Evolutionary conservation across 2,329 filamentous ascomycete genomes (phyloP), one percentile per base, ranked within the genome.

Genomic region (Cladosporium oxysporum): DNA sequence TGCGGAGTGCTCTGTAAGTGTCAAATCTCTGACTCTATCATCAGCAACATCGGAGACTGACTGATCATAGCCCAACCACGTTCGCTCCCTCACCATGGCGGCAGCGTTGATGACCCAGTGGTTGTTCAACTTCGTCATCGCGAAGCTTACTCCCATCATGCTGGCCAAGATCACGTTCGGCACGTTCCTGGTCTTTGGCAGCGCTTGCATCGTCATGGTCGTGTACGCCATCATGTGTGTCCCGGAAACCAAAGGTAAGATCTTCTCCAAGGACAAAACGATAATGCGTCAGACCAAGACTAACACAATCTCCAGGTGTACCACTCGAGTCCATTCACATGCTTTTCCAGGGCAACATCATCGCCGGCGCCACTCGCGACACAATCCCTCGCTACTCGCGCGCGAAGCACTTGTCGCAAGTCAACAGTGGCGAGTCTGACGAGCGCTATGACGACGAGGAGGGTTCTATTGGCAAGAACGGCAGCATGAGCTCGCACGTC

Each of bases 91-190:
- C 18, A 72, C 79, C 69, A 81, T 81, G 79, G 79, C 79, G 3
- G 76, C 74, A 6, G 77, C 79, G 26, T 70, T 81, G n/a, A 80
- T 81, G 78, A 81, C 79, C 12, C 80, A 82, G 57, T 82, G 80
- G 80, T 73, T 81, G 1, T 77, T 79, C 72, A 78, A 79, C 64
- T 77, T 78, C 55, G 70, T 73, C 18, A 74, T 71, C 55, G 67
- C 76, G 2, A 73, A 74, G 58, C 62, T 76, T 21, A 75, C 79
- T 0, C 79, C 79, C 0, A 74, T 81, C 59, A 79, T 81, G 79
- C 74, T 82, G n/a, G 71, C 67, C 4, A 66, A 77, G 1, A 82
- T 81, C 65, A 80, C 76, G 1, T 81, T 79, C 65, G 79, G 80
- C 5, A 81, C 80, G 2, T 66, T 68, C 59, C 71, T 81, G 28